A percentile compares a stretch with the other conserved stretches of the same genome.
Evolutionary conservation across 163 green algal genomes (phyloP).

Genomic region (Scenedesmus sp.): DNA sequence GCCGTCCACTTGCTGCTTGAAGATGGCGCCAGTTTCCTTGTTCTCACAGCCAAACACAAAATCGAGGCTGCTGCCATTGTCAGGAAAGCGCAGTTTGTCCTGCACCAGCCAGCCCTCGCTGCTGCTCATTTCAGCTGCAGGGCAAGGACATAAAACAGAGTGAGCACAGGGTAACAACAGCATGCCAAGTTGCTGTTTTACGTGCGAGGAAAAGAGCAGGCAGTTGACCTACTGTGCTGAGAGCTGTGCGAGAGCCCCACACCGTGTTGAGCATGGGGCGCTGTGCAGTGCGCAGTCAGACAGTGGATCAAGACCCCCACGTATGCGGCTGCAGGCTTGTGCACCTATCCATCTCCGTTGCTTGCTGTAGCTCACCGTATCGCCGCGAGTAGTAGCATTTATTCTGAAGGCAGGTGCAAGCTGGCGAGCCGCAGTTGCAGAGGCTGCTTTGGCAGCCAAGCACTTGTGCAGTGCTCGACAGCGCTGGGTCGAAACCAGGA

Average conservation of each 20-base stretch:
- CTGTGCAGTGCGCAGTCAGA: not conserved
- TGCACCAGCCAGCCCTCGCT: conserved; percentile 82
- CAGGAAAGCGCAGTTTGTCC: conserved; percentile 81
- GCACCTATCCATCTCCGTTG: not conserved
- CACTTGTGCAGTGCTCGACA: conserved; percentile 61
- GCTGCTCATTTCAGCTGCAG: conserved; percentile 87
- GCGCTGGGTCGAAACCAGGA: conserved; percentile 74
- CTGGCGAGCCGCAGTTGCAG: conserved; percentile 76
- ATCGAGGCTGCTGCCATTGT: conserved; percentile 57
- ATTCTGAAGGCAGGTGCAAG: conserved; percentile 71
- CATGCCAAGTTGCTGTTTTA: not conserved
- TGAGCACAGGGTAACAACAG: not conserved
- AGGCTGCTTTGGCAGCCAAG: conserved; percentile 63
- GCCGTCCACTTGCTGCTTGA: conserved; percentile 89
- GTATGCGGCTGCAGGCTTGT: not conserved
- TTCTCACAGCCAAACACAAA: conserved; percentile 95
- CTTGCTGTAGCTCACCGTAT: conserved; percentile 73
- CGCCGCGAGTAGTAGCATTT: conserved; percentile 83
- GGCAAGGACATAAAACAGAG: not conserved
- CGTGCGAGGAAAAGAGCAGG: too few species aligned
- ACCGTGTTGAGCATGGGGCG: not conserved
- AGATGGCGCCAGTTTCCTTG: conserved; percentile 94
- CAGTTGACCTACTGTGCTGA: too few species aligned
- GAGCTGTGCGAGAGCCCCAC: not conserved
- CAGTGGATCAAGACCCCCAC: too few species aligned